These are phyloP conservation scores for Nymphaea thermarum DNA, from an alignment of 164 flowering plant species.

Conservation along the genomic window DNA sequence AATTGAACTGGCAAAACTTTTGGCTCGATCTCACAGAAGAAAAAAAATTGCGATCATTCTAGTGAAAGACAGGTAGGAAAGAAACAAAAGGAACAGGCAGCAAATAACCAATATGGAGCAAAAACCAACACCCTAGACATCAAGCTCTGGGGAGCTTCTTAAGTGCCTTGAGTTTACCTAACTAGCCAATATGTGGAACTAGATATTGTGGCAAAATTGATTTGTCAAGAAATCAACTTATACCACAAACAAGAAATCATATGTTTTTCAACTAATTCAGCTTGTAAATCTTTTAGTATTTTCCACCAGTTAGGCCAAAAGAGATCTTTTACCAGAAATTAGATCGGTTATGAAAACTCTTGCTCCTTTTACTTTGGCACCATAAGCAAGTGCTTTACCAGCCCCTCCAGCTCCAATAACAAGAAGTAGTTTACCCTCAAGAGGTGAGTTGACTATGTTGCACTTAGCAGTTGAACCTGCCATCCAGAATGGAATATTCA, in stretches of 20 bases:
- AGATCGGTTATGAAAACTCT: constrained; percentile 82
- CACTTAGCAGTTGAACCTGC: not conserved
- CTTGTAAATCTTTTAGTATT: too few species aligned
- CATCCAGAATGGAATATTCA: not conserved
- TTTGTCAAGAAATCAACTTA: too few species aligned
- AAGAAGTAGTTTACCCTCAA: constrained; percentile 61
- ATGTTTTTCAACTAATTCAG: too few species aligned
- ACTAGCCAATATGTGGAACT: too few species aligned
- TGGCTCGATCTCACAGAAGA: constrained; percentile 50
- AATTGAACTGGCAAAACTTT: constrained; percentile 57
- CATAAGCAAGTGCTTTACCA: constrained; percentile 98
- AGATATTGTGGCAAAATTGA: too few species aligned
- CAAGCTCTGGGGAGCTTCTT: too few species aligned
- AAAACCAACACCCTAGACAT: too few species aligned
- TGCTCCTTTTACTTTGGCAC: constrained; percentile 90
- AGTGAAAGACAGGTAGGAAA: not conserved
- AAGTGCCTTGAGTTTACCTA: too few species aligned
- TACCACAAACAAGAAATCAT: too few species aligned
- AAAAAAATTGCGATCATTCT: not conserved
- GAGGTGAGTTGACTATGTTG: not conserved
- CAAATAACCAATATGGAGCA: too few species aligned
- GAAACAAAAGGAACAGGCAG: too few species aligned
- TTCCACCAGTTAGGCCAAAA: too few species aligned
- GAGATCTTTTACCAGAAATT: constrained; percentile 44
- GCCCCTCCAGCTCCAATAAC: constrained; percentile 99